Percentiles rank a stretch among this genome's conserved stretches.
Conservation (phyloP, 2,329 filamentous ascomycete species). For the Epicoccum sorghinum region DNA sequence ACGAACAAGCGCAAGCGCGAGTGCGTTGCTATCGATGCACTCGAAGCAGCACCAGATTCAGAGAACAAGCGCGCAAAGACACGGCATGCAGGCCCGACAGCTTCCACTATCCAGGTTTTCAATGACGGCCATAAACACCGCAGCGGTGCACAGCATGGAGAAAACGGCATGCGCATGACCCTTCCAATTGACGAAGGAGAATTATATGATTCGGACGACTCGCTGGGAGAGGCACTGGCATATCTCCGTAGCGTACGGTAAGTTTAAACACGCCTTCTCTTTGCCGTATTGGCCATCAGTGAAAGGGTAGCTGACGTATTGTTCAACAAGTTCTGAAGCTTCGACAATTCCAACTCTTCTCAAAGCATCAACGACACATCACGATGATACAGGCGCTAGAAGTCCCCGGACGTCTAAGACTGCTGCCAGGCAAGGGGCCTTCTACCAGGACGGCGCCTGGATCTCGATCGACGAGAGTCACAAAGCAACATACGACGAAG, state of each 20-base stretch:
- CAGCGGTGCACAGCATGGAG: conserved; percentile 13
- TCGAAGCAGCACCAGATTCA: neutral
- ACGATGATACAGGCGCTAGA: conserved; percentile 20
- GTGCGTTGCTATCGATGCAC: conserved; percentile 11
- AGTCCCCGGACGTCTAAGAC: conserved; percentile 54
- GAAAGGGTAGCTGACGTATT: conserved; percentile 20
- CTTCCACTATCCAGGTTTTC: neutral
- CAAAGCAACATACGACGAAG: conserved; percentile 17
- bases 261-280: neutral
- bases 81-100: neutral
- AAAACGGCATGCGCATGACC: conserved; percentile 37
- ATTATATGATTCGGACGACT: conserved; percentile 33
- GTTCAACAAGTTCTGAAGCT: conserved; percentile 70
- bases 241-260: conserved; percentile 47
- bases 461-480: conserved; percentile 57
- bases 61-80: conserved; percentile 24
- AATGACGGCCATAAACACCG: conserved; percentile 10
- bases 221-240: conserved; percentile 37
- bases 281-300: neutral
- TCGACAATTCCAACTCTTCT: conserved; percentile 73
- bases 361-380: conserved; percentile 57
- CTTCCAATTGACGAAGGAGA: conserved; percentile 33
- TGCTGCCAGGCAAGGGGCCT: conserved; percentile 60
- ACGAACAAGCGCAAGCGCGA: conserved; percentile 34
- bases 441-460: conserved; percentile 81